phyloP scores from a whole-genome alignment of 148 eudicot species.

The Salicornia ramosissima region DNA sequence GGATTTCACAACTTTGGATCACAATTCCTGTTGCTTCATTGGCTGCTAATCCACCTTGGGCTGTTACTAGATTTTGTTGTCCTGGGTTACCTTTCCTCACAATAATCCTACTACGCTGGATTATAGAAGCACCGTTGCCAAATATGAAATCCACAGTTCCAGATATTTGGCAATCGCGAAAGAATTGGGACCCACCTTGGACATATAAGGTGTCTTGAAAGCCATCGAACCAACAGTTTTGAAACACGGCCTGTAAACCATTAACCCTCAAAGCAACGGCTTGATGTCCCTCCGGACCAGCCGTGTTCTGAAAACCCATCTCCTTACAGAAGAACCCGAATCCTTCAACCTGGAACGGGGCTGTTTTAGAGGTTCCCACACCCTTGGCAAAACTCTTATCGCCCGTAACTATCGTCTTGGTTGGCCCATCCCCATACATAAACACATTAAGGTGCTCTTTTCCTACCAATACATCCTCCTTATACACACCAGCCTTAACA shows the following conservation, averaged over 20 bases:
- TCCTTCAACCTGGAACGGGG: slow-evolving; percentile 32
- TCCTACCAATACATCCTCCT: slow-evolving; percentile 34
- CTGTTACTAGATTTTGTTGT: slow-evolving; percentile 43
- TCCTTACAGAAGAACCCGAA: slow-evolving; percentile 35
- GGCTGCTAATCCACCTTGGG: slow-evolving; percentile 34
- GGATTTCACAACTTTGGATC: slow-evolving; percentile 41
- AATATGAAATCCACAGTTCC: slow-evolving; percentile 65
- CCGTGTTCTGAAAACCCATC: slow-evolving; percentile 53
- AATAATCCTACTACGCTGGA: slow-evolving; percentile 35
- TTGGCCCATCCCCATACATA: slow-evolving; percentile 59
- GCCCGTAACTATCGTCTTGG: slow-evolving; percentile 43
- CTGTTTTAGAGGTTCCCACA: slow-evolving; percentile 31
- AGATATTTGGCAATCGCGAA: slow-evolving; percentile 46
- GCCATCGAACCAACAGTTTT: slow-evolving; percentile 46
- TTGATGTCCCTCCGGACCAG: slow-evolving; percentile 50
- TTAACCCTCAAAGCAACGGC: slow-evolving; percentile 51
- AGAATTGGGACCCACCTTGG: slow-evolving; percentile 50
- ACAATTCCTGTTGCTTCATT: slow-evolving; percentile 33
- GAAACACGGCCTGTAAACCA: slow-evolving; percentile 35
- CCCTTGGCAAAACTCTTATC: slow-evolving; percentile 22
- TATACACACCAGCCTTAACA: slow-evolving; percentile 53
- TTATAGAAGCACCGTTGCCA: slow-evolving; percentile 37
- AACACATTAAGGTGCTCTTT: slow-evolving; percentile 33
- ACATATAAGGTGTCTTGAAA: slow-evolving; percentile 58
- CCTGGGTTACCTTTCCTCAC: slow-evolving; percentile 29